Base-by-base conservation (phyloP, 768 basidiomycete genomes). In the Multifurca ochricompacta region DNA sequence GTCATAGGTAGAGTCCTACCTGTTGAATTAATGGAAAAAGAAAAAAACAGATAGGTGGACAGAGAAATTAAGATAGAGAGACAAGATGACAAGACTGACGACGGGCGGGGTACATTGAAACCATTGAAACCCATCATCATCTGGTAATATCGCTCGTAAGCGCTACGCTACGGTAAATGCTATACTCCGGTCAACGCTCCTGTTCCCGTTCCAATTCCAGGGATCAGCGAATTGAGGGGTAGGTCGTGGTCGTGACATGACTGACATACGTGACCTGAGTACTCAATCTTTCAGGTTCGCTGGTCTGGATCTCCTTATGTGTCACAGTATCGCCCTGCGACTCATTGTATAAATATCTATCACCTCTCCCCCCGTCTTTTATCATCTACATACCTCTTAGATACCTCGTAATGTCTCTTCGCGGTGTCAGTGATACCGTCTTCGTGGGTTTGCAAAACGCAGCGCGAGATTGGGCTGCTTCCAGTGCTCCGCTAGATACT, bases 291-390 rank as follows among this genome's bases (percentile, higher is more conserved):
- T 14, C 35, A 35, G 5, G 10, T 16, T 35, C 41, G 35, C 35
- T 14, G 10, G 10, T 10, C 30, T 16, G 28, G 14, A 36, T n/a
- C 19, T 9, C 28, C 43, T 8, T 34, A 19, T 42, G 23, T 25
- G 6, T 23, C 13, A 25, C 23, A 27, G 14, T 18, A 19, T 6
- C 51, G 9, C 19, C 13, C 8, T 27, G 6, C 25, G 23, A 7
- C 31, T n/a, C 10, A 10, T n/a, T 4, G 18, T 56, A 56, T 56
- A 56, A 56, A 51, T 56, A 56, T 45, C 48, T n/a, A 5, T 25
- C 31, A 35, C 48, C 30, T 44, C 36, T n/a, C 23, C 44, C 8
- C 16, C n/a, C 8, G 2, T 48, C n/a, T 6, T n/a, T 13, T 46
- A n/a, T 54, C 18, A n/a, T 18, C 27, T 25, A 46, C 18, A 13